A percentile compares a stretch with the other conserved stretches of the same genome.
Evolutionary conservation across 1,284 basidiomycete species (phyloP).

Genomic region (Austroboletus olivaceoglutinosus): DNA sequence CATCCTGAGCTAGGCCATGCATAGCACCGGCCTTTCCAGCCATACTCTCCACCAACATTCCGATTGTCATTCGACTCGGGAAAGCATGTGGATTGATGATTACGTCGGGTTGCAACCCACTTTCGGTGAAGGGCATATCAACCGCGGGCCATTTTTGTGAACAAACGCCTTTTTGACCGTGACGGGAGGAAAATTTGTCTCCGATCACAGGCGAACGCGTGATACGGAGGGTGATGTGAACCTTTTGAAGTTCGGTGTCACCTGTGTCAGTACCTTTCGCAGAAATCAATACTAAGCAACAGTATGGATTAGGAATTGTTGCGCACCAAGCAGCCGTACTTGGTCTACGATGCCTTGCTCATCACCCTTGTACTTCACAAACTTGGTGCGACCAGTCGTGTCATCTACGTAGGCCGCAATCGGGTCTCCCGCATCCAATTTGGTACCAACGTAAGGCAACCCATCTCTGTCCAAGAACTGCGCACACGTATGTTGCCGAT

Average conservation of each 20-base stretch:
- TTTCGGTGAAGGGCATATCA: conserved; percentile 99
- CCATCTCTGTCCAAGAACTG: conserved; percentile 84
- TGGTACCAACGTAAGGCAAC: conserved; percentile 75
- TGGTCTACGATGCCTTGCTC: conserved; percentile 90
- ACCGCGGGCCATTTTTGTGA: conserved; percentile 98
- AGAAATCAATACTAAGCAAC: conserved; percentile 5
- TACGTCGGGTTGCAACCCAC: conserved; percentile 98
- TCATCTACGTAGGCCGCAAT: conserved; percentile 90
- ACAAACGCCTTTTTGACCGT: conserved; percentile 99
- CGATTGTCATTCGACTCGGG: conserved; percentile 99
- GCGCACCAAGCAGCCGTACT: conserved; percentile 84
- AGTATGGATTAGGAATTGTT: not conserved
- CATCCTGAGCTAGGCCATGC: conserved; percentile 98
- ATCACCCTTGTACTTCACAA: conserved; percentile 97
- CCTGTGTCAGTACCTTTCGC: conserved; percentile 76
- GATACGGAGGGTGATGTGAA: conserved; percentile 93
- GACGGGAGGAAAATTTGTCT: conserved; percentile 98
- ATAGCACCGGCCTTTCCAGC: conserved; percentile 98
- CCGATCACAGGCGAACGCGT: conserved; percentile 96
- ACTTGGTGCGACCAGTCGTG: conserved; percentile 77
- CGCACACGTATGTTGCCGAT: conserved; percentile 53
- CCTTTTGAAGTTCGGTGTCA: conserved; percentile 87
- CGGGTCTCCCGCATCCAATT: conserved; percentile 73
- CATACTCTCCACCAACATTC: conserved; percentile 99
- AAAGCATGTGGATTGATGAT: conserved; percentile 99